phyloP scores from a whole-genome alignment of 164 flowering plant species.

The Dillenia turbinata region DNA sequence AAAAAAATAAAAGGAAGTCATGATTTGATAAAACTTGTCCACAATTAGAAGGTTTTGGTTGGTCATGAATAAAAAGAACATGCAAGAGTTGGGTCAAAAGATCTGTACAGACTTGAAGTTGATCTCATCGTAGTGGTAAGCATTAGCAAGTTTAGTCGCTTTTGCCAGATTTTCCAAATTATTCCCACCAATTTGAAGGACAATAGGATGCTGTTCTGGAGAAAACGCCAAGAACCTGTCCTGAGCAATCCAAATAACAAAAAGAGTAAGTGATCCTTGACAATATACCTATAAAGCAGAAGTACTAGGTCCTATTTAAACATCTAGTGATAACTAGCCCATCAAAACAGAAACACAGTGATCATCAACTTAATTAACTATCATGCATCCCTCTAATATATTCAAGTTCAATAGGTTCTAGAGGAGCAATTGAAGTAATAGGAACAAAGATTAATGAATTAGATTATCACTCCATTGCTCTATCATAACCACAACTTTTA shows the following conservation, averaged over 20 bases:
- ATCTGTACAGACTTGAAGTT: conserved; percentile 69
- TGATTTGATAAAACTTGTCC: not conserved
- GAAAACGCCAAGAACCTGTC: conserved; percentile 90
- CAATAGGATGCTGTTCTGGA: conserved; percentile 88
- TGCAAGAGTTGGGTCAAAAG: conserved; percentile 1
- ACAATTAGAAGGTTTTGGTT: conserved; percentile 2
- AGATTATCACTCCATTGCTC: too few species aligned
- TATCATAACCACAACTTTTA: too few species aligned
- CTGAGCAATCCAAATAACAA: conserved; percentile 38
- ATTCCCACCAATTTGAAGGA: conserved; percentile 94
- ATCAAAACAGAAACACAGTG: too few species aligned
- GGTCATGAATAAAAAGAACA: not conserved
- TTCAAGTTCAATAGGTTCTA: too few species aligned
- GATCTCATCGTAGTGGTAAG: conserved; percentile 86
- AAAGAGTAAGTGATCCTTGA: too few species aligned
- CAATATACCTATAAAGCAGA: too few species aligned
- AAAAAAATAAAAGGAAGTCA: not conserved
- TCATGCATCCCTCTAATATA: too few species aligned
- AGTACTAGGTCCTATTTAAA: too few species aligned
- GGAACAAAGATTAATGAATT: too few species aligned
- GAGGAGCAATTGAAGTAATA: too few species aligned
- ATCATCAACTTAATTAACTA: too few species aligned
- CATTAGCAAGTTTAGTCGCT: conserved; percentile 78
- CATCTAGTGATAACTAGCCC: too few species aligned
- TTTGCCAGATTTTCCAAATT: conserved; percentile 78